phyloP scores from a whole-genome alignment of 345 rosid genomes.

The Orychophragmus violaceus region DNA sequence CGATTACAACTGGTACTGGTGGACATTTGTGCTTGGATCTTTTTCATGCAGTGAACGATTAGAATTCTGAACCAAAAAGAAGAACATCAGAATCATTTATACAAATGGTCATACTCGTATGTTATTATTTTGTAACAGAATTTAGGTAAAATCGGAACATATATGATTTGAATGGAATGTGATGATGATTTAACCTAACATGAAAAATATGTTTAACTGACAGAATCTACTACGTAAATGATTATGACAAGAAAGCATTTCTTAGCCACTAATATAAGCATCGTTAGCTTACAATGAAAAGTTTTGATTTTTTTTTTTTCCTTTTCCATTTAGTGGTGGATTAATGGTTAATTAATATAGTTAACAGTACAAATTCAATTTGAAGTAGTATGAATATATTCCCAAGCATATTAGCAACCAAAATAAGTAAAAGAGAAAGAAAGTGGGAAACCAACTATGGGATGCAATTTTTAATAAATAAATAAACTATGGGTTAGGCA shows the following conservation, averaged over 20 bases:
- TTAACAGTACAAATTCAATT: conserved; percentile 9
- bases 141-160: conserved; percentile 5
- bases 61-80: background rate
- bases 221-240: conserved; percentile 17
- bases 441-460: conserved; percentile 20
- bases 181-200: conserved; percentile 1
- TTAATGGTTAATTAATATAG: conserved; percentile 8
- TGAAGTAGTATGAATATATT: conserved; percentile 27
- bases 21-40: background rate
- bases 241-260: conserved; percentile 18
- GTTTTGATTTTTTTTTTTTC: background rate
- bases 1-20: background rate
- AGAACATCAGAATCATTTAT: background rate
- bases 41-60: background rate
- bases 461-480: background rate
- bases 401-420: conserved; percentile 18
- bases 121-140: background rate
- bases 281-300: conserved; percentile 21
- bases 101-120: background rate
- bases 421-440: conserved; percentile 5
- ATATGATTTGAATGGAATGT: background rate
- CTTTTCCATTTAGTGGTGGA: background rate
- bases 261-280: conserved; percentile 28
- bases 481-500: conserved; percentile 11
- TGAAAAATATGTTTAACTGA: background rate